phyloP scores from a whole-genome alignment of 495 filamentous ascomycete genomes.

The Aspergillus baeticus region DNA sequence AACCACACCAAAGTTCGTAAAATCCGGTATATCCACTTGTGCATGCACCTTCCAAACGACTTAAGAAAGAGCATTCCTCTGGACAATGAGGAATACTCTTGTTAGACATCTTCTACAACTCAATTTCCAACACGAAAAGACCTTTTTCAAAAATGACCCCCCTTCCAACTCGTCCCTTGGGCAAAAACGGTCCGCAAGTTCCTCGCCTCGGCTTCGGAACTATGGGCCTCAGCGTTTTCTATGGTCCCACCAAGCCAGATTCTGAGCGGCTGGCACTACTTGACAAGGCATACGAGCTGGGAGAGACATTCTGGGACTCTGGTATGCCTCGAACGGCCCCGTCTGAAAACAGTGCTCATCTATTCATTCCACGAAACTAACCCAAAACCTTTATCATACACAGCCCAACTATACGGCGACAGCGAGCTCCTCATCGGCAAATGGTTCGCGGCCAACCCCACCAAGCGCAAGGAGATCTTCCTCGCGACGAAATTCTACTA shows the following conservation, averaged over 20 bases:
- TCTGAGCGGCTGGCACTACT: background rate
- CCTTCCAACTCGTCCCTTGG: constrained; percentile 6
- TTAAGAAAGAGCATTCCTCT: background rate
- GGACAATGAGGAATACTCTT: too few species aligned
- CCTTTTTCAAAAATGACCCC: background rate
- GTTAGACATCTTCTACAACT: background rate
- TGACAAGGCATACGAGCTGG: constrained; percentile 5
- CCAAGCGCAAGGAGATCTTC: constrained; percentile 7
- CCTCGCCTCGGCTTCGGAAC: constrained; percentile 11
- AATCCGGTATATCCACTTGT: too few species aligned
- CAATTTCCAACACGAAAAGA: background rate
- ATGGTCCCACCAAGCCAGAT: constrained; percentile 6
- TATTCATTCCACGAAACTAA: background rate
- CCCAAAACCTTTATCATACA: background rate
- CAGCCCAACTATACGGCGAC: constrained; percentile 11
- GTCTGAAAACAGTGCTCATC: background rate
- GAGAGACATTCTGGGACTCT: constrained; percentile 10
- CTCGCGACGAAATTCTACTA: constrained; percentile 10
- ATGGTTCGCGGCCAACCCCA: constrained; percentile 8
- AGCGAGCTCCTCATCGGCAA: constrained; percentile 11
- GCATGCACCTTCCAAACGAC: too few species aligned
- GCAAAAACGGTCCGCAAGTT: constrained; percentile 10
- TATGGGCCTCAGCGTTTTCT: constrained; percentile 11
- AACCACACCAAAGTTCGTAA: too few species aligned
- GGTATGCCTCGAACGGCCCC: background rate